Base-by-base conservation (phyloP, 352 stramenopile genomes). In the Stramenopiles sp. region DNA sequence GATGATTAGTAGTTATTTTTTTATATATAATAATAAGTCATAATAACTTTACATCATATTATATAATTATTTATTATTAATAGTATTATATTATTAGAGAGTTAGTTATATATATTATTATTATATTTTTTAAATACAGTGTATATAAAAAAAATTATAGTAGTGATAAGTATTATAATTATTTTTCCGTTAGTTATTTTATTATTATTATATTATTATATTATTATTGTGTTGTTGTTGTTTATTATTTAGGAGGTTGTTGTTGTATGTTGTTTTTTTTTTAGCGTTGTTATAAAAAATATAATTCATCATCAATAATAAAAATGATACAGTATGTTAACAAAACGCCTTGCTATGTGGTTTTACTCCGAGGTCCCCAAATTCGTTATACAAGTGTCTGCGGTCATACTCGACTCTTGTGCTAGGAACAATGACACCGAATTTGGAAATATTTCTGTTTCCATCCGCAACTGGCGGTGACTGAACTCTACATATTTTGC, bases 371-470 rank as follows among this genome's bases (percentile, higher is more conserved):
- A 78, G 4, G 4, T 78, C 14, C 14, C 71, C 71, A 33, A 78
- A 78, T 8, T 31, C 8, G 8, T 78, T 78, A 33, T 78, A 78
- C 22, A 33, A 14, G 8, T 33, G 31, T 14, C 71, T 31, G 8
- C 71, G 30, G 22, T 78, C 71, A 14, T 78, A 78, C 14, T 78
- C 71, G 8, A 78, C 71, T 78, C 71, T 4, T 33, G 71, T 78
- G 22, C 71, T 78, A 14, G 71, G 71, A 78, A 78, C 71, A 33
- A 78, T 33, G 4, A 78, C 71, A 33, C 71, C 22, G 14, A 78
- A 78, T 31, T 31, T 33, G 14, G 71, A 78, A 33, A 78, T 78
- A 78, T 78, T 78, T 78, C 4, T 14, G 14, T 78, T 78, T 4
- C 30, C 71, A 78, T 78, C 31, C 8, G 71, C 4, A 14, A 4